Evolutionary conservation across 495 filamentous ascomycete genomes (phyloP).

Genomic region (Tuber microsphaerosporum): DNA sequence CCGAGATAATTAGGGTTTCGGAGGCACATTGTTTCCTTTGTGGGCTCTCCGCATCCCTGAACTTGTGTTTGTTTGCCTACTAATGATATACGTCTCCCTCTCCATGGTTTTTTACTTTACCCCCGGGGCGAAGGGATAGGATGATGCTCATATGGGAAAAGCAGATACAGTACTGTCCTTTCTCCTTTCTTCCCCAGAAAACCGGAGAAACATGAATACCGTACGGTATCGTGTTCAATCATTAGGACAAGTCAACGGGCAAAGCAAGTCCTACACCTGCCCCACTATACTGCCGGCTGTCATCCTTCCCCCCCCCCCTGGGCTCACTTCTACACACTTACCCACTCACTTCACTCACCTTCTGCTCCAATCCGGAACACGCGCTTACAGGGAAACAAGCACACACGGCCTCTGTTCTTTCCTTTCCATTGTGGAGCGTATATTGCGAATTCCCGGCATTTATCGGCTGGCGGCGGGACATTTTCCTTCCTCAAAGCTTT

Average conservation of each 20-base stretch:
- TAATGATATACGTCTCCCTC: neutral
- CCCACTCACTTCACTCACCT: neutral
- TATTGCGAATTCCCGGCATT: constrained; percentile 27
- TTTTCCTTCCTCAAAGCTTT: constrained; percentile 37
- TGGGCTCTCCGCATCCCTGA: neutral
- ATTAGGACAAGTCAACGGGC: neutral
- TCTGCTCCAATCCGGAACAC: neutral
- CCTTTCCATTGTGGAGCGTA: neutral
- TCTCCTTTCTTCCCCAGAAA: neutral
- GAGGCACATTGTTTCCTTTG: neutral
- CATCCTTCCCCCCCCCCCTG: neutral
- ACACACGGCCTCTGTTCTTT: neutral
- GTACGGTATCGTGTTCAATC: neutral
- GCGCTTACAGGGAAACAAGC: neutral
- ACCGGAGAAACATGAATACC: neutral
- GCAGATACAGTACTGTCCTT: neutral
- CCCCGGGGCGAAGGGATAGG: neutral
- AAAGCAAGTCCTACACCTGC: neutral
- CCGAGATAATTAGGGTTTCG: neutral
- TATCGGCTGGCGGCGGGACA: constrained; percentile 22
- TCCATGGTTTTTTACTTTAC: neutral
- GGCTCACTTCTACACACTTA: neutral
- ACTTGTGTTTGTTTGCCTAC: neutral
- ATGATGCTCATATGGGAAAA: neutral
- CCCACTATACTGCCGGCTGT: neutral